Evolutionary conservation across 768 basidiomycete genomes (phyloP).

Genomic region (Trametopsis cervina): DNA sequence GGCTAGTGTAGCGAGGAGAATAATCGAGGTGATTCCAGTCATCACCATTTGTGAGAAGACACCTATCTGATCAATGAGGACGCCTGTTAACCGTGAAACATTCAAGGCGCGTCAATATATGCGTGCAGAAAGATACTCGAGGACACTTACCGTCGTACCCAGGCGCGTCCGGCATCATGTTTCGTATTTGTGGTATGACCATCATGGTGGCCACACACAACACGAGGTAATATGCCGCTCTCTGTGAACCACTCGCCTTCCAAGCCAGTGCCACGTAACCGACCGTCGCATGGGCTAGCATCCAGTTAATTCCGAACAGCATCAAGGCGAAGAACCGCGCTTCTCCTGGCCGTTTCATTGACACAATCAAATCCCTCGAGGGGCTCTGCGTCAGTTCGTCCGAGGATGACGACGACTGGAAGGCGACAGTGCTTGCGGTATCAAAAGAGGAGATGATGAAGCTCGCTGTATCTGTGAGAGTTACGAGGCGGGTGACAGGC

Average conservation of each 20-base stretch:
- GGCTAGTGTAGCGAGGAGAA: slow-evolving; percentile 36
- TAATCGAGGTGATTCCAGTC: slow-evolving; percentile 32
- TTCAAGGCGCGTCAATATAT: not conserved
- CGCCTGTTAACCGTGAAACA: not conserved
- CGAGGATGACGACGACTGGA: slow-evolving; percentile 4
- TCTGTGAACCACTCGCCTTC: slow-evolving; percentile 23
- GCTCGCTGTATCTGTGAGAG: slow-evolving; percentile 39
- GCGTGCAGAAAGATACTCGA: not conserved
- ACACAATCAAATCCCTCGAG: slow-evolving; percentile 40
- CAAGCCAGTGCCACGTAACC: slow-evolving; percentile 39
- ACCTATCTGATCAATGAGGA: slow-evolving; percentile 31
- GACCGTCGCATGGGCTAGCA: slow-evolving; percentile 45
- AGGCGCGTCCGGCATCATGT: slow-evolving; percentile 52
- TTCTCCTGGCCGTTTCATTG: slow-evolving; percentile 37
- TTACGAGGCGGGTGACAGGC: slow-evolving; percentile 36
- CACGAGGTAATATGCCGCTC: slow-evolving; percentile 32
- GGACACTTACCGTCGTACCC: slow-evolving; percentile 34
- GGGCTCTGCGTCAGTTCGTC: slow-evolving; percentile 16
- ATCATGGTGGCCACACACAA: slow-evolving; percentile 36
- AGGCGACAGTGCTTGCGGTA: slow-evolving; percentile 26
- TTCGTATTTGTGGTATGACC: slow-evolving; percentile 42
- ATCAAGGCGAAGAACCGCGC: slow-evolving; percentile 38
- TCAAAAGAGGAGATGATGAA: slow-evolving; percentile 38
- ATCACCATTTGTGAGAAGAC: slow-evolving; percentile 55
- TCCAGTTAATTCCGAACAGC: slow-evolving; percentile 44